phyloP scores from a whole-genome alignment of 2,329 filamentous ascomycete genomes.

The Alternaria gaisen region DNA sequence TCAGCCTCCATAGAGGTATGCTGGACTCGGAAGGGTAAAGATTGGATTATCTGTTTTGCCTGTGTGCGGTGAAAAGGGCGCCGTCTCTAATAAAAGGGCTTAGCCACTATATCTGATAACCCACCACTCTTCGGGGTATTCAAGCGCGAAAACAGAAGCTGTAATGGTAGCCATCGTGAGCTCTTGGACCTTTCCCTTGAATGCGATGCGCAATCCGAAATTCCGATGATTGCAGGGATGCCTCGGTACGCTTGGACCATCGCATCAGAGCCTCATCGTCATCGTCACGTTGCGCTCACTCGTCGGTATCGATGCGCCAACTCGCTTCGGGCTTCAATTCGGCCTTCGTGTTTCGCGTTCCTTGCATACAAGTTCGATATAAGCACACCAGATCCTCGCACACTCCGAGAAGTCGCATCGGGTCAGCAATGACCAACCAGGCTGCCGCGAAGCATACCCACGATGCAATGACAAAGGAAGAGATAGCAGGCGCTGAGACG shows the following conservation, averaged over 20 bases:
- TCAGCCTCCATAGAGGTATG: constrained; percentile 18
- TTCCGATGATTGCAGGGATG: constrained; percentile 25
- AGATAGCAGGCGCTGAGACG: constrained; percentile 27
- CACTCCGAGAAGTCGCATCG: neutral
- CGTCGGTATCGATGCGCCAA: neutral
- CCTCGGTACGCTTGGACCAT: constrained; percentile 24
- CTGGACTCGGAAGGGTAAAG: constrained; percentile 4
- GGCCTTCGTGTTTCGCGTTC: neutral
- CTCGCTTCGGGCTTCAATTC: neutral
- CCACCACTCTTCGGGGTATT: neutral
- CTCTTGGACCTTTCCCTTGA: constrained; percentile 1
- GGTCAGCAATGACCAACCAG: neutral
- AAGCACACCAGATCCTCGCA: neutral
- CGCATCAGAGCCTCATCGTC: constrained; percentile 12
- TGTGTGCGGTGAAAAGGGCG: constrained; percentile 24
- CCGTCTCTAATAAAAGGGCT: constrained; percentile 27
- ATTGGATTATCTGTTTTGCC: constrained; percentile 8
- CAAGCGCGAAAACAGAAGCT: neutral
- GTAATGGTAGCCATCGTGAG: constrained; percentile 14
- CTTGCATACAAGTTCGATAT: neutral
- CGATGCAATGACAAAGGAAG: constrained; percentile 34
- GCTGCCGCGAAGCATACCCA: constrained; percentile 10
- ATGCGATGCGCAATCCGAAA: constrained; percentile 18
- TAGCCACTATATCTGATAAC: constrained; percentile 18
- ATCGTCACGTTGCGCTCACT: neutral